phyloP scores from a whole-genome alignment of 192 early-diverging fungal genomes.

The Rhizoclosmatium globosum region DNA sequence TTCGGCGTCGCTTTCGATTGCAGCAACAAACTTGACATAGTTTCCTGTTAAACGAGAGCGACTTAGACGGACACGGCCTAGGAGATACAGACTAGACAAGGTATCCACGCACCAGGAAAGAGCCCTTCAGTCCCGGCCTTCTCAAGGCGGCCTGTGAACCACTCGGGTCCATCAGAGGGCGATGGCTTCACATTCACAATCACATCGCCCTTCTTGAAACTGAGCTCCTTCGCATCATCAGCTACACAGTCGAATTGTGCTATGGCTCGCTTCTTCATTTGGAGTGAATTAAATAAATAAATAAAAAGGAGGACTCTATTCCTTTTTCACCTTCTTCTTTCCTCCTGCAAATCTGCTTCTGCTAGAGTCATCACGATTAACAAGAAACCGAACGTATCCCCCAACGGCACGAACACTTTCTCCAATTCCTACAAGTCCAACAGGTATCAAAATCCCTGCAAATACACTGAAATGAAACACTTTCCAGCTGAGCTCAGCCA shows the following conservation, averaged over 20 bases:
- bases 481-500: neutral
- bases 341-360: neutral
- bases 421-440: neutral
- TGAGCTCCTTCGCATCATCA: slow-evolving; percentile 64
- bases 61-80: no score
- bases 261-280: slow-evolving; percentile 41
- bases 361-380: neutral
- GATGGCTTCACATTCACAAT: slow-evolving; percentile 53
- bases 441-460: neutral
- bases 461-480: neutral
- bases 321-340: neutral
- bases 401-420: neutral
- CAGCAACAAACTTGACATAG: slow-evolving; percentile 50
- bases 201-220: slow-evolving; percentile 62
- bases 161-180: slow-evolving; percentile 61
- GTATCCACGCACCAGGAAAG: slow-evolving; percentile 50
- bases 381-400: neutral
- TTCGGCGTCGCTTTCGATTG: slow-evolving; percentile 9
- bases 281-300: neutral
- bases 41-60: slow-evolving; percentile 37
- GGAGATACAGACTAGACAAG: no score
- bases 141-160: slow-evolving; percentile 63
- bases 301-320: neutral
- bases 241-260: slow-evolving; percentile 68
- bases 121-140: slow-evolving; percentile 53